Evolutionary conservation across 768 basidiomycete species (phyloP).

Genomic region (Kwoniella sp.): DNA sequence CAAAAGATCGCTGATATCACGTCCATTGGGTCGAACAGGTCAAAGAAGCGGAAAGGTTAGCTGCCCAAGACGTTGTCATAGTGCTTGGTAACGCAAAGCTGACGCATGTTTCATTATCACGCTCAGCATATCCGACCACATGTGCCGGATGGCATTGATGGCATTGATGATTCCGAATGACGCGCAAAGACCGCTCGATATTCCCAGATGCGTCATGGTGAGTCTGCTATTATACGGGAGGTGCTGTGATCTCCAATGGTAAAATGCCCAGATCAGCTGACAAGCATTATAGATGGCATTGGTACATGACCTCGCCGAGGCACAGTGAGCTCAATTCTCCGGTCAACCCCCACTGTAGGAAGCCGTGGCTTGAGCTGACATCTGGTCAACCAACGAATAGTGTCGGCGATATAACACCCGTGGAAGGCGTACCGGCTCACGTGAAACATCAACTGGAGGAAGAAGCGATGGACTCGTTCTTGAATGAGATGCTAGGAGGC

Average conservation of each 20-base stretch:
- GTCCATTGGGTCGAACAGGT: conserved; percentile 61
- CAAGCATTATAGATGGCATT: conserved; percentile 84
- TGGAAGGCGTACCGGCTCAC: conserved; percentile 77
- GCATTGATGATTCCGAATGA: conserved; percentile 82
- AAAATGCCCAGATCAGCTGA: not conserved
- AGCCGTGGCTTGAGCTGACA: not conserved
- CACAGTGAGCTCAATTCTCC: conserved; percentile 62
- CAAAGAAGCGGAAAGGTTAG: conserved; percentile 79
- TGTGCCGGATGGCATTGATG: conserved; percentile 89
- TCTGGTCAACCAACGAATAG: too few species aligned
- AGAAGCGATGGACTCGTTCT: conserved; percentile 89
- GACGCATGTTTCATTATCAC: not conserved
- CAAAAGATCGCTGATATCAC: conserved; percentile 12
- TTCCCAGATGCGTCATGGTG: conserved; percentile 53
- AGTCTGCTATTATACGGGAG: too few species aligned
- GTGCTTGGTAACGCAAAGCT: conserved; percentile 2
- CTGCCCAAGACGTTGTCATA: not conserved
- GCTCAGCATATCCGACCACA: conserved; percentile 86
- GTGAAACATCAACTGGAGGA: conserved; percentile 68
- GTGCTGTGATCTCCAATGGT: too few species aligned
- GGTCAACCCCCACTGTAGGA: not conserved
- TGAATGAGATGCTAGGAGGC: conserved; percentile 75
- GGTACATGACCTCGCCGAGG: conserved; percentile 95
- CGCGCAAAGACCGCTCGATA: conserved; percentile 66
- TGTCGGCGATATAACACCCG: conserved; percentile 93